Evolutionary conservation across 345 rosid genomes (phyloP), one percentile per base, ranked within the genome.

Genomic region (Arabis alpina): DNA sequence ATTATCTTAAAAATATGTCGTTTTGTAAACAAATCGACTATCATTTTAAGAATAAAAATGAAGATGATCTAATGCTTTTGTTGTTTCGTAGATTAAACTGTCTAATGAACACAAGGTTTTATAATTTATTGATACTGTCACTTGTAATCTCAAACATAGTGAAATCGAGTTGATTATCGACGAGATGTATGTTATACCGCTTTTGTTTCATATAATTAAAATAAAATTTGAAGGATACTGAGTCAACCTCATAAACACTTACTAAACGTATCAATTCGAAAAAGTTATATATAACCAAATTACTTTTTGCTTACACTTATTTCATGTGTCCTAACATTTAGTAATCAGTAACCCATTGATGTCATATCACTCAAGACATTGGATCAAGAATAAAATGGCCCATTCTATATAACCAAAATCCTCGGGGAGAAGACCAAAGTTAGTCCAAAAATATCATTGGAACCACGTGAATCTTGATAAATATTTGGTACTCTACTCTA

Each of bases 381-480:
- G 23, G 23, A 19, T 19, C 23, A 19, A 19, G 23, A 19, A 51
- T 32, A 73, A 56, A 49, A 49, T 73, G 66, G 39, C 66, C 66
- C 66, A 43, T 74, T 40, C 56, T 6, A 67, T 60, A 52, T 52
- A 60, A 74, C 68, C 24, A 67, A 74, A 67, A 67, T 14, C 68
- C 36, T 67, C 57, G 68, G 57, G 78, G 56, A 74, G 73, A 67
- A 54, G 78, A 74, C 63, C 51, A 66, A 64, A 64, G 77, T 67
- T 74, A 73, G 78, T 74, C 78, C 73, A 74, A 67, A 60, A 44
- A 24, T 67, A 74, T 74, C 63, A 67, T 60, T 74, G 73, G 63
- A 74, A 67, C 63, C 78, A 74, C 78, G 78, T 74, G 78, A 74
- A 66, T 67, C 68, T 67, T 74, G 67, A 60, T 74, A 74, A 74